Evolutionary conservation across 495 filamentous ascomycete genomes (phyloP).

Genomic region (Aspergillus sclerotiicarbonarius): DNA sequence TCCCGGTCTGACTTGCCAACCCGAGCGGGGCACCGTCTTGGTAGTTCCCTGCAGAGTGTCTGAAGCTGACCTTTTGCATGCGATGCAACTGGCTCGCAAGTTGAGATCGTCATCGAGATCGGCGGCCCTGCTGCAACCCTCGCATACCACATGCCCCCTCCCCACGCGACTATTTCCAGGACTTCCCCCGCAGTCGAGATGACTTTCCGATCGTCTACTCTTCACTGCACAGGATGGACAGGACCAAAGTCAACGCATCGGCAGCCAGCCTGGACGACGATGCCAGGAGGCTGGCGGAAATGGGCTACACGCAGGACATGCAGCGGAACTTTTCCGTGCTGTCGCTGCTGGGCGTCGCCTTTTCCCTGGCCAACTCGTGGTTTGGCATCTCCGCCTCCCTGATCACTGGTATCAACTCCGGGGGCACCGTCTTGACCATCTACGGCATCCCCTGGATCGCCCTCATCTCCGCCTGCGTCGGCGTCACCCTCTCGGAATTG

Average conservation of each 20-base stretch:
- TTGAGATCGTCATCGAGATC: too few species aligned
- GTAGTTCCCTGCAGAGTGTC: too few species aligned
- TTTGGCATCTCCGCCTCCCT: slow-evolving; percentile 58
- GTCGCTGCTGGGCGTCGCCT: slow-evolving; percentile 56
- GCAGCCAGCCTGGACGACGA: slow-evolving; percentile 19
- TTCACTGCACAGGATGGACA: neutral
- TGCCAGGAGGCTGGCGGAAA: slow-evolving; percentile 33
- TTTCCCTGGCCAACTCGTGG: slow-evolving; percentile 59
- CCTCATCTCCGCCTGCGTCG: slow-evolving; percentile 54
- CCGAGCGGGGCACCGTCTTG: too few species aligned
- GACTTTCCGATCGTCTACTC: neutral
- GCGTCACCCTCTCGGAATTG: slow-evolving; percentile 52
- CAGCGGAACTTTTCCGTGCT: slow-evolving; percentile 55
- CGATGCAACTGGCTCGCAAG: too few species aligned
- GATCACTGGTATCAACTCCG: slow-evolving; percentile 56
- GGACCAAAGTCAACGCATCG: neutral
- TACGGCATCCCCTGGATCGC: slow-evolving; percentile 56
- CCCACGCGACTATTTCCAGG: neutral
- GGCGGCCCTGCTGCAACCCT: too few species aligned
- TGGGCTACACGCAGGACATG: slow-evolving; percentile 58
- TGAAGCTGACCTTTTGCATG: too few species aligned
- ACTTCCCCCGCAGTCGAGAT: neutral
- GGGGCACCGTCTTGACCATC: slow-evolving; percentile 53
- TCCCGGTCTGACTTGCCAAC: too few species aligned
- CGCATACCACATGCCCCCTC: neutral